These are phyloP conservation scores for Boletus insuetus DNA, from an alignment of 768 basidiomycete species.

Conservation along the genomic window DNA sequence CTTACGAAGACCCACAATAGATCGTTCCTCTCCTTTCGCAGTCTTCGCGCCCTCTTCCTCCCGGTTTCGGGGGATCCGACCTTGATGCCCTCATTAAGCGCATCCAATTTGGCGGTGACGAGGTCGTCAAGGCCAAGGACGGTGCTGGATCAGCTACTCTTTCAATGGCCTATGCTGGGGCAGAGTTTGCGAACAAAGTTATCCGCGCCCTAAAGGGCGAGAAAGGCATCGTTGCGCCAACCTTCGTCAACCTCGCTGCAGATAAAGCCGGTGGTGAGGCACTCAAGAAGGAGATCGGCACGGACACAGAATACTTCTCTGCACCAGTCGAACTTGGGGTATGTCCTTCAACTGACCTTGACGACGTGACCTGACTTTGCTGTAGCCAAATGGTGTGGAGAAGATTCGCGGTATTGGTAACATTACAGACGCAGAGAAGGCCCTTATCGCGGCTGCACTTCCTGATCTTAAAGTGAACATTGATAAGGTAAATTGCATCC, in stretches of 20 bases:
- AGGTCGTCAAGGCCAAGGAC: conserved; percentile 98
- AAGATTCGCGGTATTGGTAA: conserved; percentile 81
- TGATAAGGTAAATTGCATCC: conserved; percentile 48
- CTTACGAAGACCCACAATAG: conserved; percentile 35
- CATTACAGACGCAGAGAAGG: conserved; percentile 67
- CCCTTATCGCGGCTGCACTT: conserved; percentile 75
- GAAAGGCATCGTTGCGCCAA: conserved; percentile 81
- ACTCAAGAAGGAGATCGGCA: conserved; percentile 76
- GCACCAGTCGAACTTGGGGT: conserved; percentile 87
- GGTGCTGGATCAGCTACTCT: conserved; percentile 90
- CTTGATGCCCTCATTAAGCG: conserved; percentile 70
- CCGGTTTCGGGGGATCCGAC: conserved; percentile 43
- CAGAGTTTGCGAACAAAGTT: conserved; percentile 82
- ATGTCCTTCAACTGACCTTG: conserved; percentile 1
- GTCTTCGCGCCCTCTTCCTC: conserved; percentile 73
- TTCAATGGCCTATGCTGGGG: conserved; percentile 94
- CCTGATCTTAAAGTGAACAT: conserved; percentile 79
- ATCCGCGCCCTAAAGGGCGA: conserved; percentile 85
- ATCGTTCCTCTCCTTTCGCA: conserved; percentile 95
- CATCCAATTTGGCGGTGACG: conserved; percentile 95
- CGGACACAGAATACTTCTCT: conserved; percentile 84
- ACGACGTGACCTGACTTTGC: conserved; percentile 1
- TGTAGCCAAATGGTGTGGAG: conserved; percentile 74
- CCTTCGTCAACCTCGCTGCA: conserved; percentile 76
- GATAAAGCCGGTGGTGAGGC: conserved; percentile 68